Conservation (phyloP, 225 moss, liverwort and hornwort genomes). For the Asterella californica region DNA sequence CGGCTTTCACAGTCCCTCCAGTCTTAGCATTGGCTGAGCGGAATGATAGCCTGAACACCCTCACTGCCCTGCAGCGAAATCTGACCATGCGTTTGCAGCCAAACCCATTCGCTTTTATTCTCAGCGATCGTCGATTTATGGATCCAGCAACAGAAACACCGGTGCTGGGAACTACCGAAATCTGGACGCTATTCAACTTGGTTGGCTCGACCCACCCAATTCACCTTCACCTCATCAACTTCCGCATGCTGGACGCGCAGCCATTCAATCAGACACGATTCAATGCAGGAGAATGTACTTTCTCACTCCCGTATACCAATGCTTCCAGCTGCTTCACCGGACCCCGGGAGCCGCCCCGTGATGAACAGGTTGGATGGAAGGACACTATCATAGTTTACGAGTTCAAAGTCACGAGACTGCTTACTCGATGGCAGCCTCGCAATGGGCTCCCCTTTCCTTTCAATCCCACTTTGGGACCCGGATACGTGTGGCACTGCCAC, state of each 20-base stretch:
- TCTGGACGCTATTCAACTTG: constrained; percentile 64
- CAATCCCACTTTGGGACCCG: constrained; percentile 43
- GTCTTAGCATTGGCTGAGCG: not conserved
- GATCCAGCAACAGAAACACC: constrained; percentile 38
- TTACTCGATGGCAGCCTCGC: constrained; percentile 36
- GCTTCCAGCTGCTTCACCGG: constrained; percentile 27
- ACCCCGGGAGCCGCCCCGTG: not conserved
- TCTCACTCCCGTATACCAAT: not conserved
- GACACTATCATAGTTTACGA: constrained; percentile 49
- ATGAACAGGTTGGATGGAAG: constrained; percentile 51
- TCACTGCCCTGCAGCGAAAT: not conserved
- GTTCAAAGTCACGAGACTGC: constrained; percentile 41
- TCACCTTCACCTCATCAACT: constrained; percentile 29
- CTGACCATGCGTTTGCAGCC: too few relatives aligned
- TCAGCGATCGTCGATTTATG: constrained; percentile 22
- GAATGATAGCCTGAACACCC: not conserved
- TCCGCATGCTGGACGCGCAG: constrained; percentile 14
- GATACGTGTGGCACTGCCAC: constrained; percentile 67
- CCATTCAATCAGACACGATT: not conserved
- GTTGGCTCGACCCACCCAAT: constrained; percentile 20
- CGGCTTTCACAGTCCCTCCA: not conserved
- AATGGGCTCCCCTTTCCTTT: constrained; percentile 30
- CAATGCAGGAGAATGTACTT: constrained; percentile 6
- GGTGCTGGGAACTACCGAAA: constrained; percentile 42
- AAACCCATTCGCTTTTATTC: not conserved